A percentile compares a stretch with the other conserved stretches of the same genome.
phyloP scores from a whole-genome alignment of 1,284 basidiomycete genomes.

The Sporisorium graminicola region DNA sequence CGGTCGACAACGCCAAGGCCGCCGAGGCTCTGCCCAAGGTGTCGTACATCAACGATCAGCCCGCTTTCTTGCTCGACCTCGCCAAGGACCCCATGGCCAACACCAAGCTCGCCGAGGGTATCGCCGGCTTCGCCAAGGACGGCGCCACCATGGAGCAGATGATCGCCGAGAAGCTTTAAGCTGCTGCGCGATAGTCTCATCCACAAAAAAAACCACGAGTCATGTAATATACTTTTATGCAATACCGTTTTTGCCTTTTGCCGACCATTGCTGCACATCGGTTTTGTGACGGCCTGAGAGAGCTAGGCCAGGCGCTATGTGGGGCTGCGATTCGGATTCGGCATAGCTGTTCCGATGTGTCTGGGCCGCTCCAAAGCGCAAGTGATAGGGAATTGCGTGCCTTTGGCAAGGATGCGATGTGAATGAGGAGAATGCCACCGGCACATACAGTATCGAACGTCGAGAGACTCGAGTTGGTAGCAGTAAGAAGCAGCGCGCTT shows the following conservation, averaged over 20 bases:
- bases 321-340: no score
- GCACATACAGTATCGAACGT: no score
- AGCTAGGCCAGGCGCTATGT: no score
- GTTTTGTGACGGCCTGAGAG: no score
- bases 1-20: slow-evolving; percentile 76
- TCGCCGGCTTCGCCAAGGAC: slow-evolving; percentile 88
- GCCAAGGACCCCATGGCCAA: slow-evolving; percentile 73
- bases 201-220: not conserved
- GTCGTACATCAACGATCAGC: slow-evolving; percentile 88
- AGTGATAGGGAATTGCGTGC: no score
- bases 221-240: slow-evolving; percentile 41
- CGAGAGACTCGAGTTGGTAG: no score
- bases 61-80: slow-evolving; percentile 93
- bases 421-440: no score
- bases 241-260: slow-evolving; percentile 6
- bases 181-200: not conserved
- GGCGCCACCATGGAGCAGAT: slow-evolving; percentile 87
- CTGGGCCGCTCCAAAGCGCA: no score
- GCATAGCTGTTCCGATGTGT: no score
- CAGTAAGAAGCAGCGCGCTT: slow-evolving; percentile 5
- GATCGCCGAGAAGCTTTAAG: slow-evolving; percentile 81
- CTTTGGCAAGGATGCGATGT: no score
- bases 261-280: no score
- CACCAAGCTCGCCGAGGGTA: slow-evolving; percentile 84
- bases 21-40: slow-evolving; percentile 82